Evolutionary conservation across 257 asterid genomes (phyloP), one percentile per base, ranked within the genome.

Genomic region (Solanum commersonii): DNA sequence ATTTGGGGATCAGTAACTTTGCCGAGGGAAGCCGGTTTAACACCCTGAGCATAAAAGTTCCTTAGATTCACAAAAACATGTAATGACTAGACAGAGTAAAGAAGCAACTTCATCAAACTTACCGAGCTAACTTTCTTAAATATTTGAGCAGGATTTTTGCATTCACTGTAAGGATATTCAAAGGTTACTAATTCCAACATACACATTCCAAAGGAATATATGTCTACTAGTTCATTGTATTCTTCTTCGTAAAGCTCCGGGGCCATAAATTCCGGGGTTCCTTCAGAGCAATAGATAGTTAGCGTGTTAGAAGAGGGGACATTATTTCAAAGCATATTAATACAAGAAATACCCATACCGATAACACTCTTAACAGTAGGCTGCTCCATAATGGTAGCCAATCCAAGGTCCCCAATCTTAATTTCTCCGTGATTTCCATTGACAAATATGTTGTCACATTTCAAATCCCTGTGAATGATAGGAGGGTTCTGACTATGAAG

Each of bases 231-330:
- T 89, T 95, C 98, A 89, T 94, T 94, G 31, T 95, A 95, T 87
- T 94, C 95, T 92, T 95, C 98, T 78, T 95, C 97, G 10, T 94
- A 95, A 38, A 95, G 95, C 94, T 94, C 98, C 0, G 98, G 98
- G 63, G 98, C 98, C 98, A 95, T 95, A 35, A 94, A 95, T 78
- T 95, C 97, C 71, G 94, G 94, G 77, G 93, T 92, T 8, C 92
- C 94, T 92, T 52, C 49, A 25, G 25, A 59, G 74, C 6, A 89
- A 59, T 10, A 87, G 46, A 79, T 81, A 56, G 71, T 88, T 40
- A 89, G 89, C 71, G 56, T 9, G 34, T 46, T 33, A 15, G 46
- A 63, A 13, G 63, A 83, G 23, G 46, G 22, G 27, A 35, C 11
- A 63, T 11, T 13, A 20, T 22, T n/a, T n/a, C 71, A 84, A 14